phyloP scores from a whole-genome alignment of 768 basidiomycete genomes.

The Suillus subalutaceus region DNA sequence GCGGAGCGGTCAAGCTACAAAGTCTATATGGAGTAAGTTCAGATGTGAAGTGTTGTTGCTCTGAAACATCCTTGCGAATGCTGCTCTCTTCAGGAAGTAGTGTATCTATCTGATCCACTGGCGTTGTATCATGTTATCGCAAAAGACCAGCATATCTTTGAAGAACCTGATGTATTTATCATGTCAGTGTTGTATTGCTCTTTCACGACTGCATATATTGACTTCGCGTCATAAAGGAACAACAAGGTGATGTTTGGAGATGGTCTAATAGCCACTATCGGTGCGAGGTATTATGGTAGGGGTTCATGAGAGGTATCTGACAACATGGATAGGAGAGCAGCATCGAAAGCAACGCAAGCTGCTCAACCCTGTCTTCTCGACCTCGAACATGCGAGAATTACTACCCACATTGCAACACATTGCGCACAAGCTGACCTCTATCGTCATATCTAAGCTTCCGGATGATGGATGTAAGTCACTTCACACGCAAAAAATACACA shows the following conservation, averaged over 20 bases:
- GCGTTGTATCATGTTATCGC: slow-evolving; percentile 50
- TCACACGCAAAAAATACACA: not conserved
- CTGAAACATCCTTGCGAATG: slow-evolving; percentile 10
- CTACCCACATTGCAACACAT: slow-evolving; percentile 6
- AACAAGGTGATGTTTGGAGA: slow-evolving; percentile 51
- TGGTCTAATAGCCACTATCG: slow-evolving; percentile 39
- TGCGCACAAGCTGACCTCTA: not conserved
- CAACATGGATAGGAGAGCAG: slow-evolving; percentile 36
- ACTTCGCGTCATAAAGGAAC: slow-evolving; percentile 29
- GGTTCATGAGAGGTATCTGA: slow-evolving; percentile 19
- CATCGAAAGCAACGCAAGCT: slow-evolving; percentile 47
- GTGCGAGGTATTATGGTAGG: slow-evolving; percentile 13
- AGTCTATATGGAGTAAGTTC: slow-evolving; percentile 4
- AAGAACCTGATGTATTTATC: slow-evolving; percentile 47
- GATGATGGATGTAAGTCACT: slow-evolving; percentile 6
- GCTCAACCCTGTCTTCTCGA: slow-evolving; percentile 48
- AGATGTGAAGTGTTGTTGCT: slow-evolving; percentile 10
- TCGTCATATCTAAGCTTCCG: not conserved
- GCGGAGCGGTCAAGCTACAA: not conserved
- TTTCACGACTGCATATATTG: not conserved
- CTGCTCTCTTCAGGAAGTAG: not conserved
- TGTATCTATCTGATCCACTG: slow-evolving; percentile 50
- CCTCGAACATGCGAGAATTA: slow-evolving; percentile 43
- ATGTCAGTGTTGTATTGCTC: slow-evolving; percentile 35
- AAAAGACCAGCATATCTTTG: slow-evolving; percentile 53